Percentiles rank a stretch among this genome's conserved stretches.
phyloP scores from a whole-genome alignment of 2,329 filamentous ascomycete species.

The Paecilomyces sp. region DNA sequence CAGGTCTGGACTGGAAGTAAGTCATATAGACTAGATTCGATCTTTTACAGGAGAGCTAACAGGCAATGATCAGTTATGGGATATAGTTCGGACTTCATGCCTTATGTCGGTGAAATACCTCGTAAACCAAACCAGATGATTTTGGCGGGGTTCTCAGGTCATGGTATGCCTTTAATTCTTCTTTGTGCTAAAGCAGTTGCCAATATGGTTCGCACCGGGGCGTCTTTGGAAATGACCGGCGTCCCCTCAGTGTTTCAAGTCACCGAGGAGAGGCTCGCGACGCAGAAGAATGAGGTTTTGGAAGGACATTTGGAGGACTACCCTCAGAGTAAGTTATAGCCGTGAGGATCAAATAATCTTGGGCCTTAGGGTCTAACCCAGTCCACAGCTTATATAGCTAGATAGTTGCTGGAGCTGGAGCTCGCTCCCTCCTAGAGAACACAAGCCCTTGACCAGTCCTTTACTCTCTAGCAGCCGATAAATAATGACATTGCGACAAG shows the following conservation, averaged over 20 bases:
- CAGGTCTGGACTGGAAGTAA: slow-evolving; percentile 29
- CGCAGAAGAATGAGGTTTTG: not conserved
- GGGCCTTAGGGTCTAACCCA: no score
- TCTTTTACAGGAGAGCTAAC: not conserved
- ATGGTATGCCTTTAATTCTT: slow-evolving; percentile 60
- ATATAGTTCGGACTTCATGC: slow-evolving; percentile 42
- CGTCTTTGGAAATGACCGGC: slow-evolving; percentile 17
- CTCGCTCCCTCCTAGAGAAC: no score
- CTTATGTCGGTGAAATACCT: slow-evolving; percentile 46
- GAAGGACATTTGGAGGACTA: not conserved
- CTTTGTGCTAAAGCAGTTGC: slow-evolving; percentile 53
- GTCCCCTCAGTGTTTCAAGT: slow-evolving; percentile 26
- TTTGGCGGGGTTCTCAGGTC: slow-evolving; percentile 56
- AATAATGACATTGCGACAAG: no score
- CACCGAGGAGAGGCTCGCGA: slow-evolving; percentile 16
- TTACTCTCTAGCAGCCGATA: no score
- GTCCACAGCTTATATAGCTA: no score
- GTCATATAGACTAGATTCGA: not conserved
- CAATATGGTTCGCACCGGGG: slow-evolving; percentile 41
- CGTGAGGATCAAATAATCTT: not conserved
- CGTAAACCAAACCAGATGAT: slow-evolving; percentile 45
- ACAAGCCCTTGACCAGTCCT: no score
- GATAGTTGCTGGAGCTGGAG: no score
- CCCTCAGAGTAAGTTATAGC: not conserved
- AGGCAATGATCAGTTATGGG: slow-evolving; percentile 41